Evolutionary conservation across 164 flowering plant genomes (phyloP).

Genomic region (Tinospora cordifolia): DNA sequence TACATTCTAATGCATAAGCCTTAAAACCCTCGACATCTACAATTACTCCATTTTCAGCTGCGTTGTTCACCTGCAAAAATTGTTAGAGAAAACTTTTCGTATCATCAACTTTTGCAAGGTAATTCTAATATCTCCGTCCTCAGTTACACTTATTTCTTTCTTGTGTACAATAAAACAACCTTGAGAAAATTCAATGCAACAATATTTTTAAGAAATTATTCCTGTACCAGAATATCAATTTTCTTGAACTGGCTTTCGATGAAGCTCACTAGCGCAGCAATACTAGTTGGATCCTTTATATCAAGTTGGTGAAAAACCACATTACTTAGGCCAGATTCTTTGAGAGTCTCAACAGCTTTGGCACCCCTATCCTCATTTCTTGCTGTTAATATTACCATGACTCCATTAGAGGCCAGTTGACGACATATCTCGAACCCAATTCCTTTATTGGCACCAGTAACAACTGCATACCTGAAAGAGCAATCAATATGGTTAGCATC

Average conservation of each 20-base stretch:
- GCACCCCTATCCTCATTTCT: conserved; percentile 40
- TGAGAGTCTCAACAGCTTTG: conserved; percentile 30
- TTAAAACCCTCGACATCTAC: conserved; percentile 3
- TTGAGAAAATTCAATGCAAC: background rate
- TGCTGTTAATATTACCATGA: conserved; percentile 34
- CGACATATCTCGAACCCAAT: conserved; percentile 50
- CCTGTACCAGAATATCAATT: conserved; percentile 40
- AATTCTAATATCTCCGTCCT: background rate
- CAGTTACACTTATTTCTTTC: background rate
- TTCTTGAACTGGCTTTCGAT: conserved; percentile 25
- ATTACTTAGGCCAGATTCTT: conserved; percentile 13
- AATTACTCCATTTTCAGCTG: conserved; percentile 21
- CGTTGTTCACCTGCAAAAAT: conserved; percentile 34
- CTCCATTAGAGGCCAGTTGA: conserved; percentile 42
- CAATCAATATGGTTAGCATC: too few species aligned
- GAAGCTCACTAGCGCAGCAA: conserved; percentile 31
- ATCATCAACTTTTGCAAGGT: background rate
- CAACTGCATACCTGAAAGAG: conserved; percentile 45
- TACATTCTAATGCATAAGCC: too few species aligned
- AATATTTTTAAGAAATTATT: too few species aligned
- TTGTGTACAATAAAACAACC: background rate
- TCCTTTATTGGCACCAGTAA: conserved; percentile 58
- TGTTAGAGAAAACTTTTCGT: background rate
- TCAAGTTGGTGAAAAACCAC: conserved; percentile 42
- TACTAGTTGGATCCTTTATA: conserved; percentile 27